phyloP scores from a whole-genome alignment of 768 basidiomycete genomes.

The Naganishia antarctica region DNA sequence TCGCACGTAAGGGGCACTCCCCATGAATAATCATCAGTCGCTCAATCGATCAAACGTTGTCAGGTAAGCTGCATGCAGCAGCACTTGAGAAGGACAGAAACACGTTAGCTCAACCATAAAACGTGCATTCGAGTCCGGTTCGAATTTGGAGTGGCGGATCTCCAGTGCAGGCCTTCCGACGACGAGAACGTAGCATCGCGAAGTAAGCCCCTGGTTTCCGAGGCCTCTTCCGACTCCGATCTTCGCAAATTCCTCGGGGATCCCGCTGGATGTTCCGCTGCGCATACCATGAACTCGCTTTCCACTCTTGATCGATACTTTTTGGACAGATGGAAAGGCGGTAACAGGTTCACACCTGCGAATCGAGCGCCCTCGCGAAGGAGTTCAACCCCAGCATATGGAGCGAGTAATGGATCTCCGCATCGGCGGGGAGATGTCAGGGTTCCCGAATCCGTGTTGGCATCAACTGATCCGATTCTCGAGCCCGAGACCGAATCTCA shows the following conservation, averaged over 20 bases:
- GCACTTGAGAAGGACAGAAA: no score
- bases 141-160: no score
- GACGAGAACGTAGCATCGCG: no score
- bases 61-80: no score
- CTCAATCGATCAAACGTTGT: no score
- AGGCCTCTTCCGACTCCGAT: background rate
- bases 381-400: background rate
- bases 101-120: no score
- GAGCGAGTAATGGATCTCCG: background rate
- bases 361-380: background rate
- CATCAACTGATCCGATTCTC: conserved; percentile 1
- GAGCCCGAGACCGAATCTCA: background rate
- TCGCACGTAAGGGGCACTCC: background rate
- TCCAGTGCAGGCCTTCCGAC: no score
- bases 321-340: conserved; percentile 2
- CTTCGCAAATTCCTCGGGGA: background rate
- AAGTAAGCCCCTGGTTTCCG: no score
- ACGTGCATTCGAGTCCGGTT: no score
- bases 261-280: background rate
- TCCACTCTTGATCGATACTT: conserved; percentile 14
- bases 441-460: conserved; percentile 2
- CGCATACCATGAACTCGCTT: conserved; percentile 3
- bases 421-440: background rate
- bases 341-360: background rate
- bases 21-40: conserved; percentile 1